Evolutionary conservation across 208 protist species (phyloP).

Genomic region (Trypanosoma rangeli): DNA sequence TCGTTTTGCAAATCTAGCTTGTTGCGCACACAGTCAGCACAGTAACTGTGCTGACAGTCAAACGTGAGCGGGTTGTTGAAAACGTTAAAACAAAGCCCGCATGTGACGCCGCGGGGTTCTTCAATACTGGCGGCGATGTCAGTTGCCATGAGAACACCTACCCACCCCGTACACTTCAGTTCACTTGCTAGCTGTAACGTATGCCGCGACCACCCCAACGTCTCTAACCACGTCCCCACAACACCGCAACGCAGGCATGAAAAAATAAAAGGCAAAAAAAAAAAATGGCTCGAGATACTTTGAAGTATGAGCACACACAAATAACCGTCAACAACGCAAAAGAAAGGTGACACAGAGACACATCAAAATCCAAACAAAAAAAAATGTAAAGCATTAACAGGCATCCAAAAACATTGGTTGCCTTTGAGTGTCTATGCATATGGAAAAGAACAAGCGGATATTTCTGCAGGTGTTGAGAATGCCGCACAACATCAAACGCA

Average conservation of each 20-base stretch:
- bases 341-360: background rate
- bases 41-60: constrained; percentile 63
- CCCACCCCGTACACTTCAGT: background rate
- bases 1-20: constrained; percentile 38
- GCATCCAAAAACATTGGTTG: background rate
- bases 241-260: constrained; percentile 7
- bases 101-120: constrained; percentile 48
- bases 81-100: constrained; percentile 75
- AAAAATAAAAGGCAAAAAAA: background rate
- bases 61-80: constrained; percentile 55
- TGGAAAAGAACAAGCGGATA: background rate
- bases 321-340: background rate
- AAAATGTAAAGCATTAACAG: constrained; percentile 8
- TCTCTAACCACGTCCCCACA: background rate
- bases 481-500: background rate
- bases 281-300: background rate
- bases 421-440: background rate
- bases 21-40: constrained; percentile 45
- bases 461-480: background rate
- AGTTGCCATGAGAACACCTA: background rate
- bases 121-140: background rate
- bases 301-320: too few relatives aligned
- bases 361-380: background rate
- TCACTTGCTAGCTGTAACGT: background rate
- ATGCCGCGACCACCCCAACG: background rate